Percentiles rank a stretch among this genome's conserved stretches.
These are phyloP conservation scores for Helicostylum pulchrum DNA, from an alignment of 192 early-diverging fungal genomes.

Conservation along the genomic window DNA sequence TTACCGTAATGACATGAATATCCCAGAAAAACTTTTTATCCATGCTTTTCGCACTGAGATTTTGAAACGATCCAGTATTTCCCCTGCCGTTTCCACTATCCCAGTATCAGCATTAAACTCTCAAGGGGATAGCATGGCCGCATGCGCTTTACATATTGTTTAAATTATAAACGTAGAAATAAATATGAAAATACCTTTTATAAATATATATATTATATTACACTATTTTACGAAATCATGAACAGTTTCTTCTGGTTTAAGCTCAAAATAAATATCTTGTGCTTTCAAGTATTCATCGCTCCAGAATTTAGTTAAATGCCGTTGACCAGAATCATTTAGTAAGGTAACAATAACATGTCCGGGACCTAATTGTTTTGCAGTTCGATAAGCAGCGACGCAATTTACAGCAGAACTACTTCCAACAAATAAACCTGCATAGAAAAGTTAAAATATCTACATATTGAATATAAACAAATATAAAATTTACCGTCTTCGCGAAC, in stretches of 20 bases:
- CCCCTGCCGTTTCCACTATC: constrained; percentile 9
- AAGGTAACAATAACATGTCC: constrained; percentile 91
- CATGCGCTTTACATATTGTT: constrained; percentile 13
- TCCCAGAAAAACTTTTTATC: not conserved
- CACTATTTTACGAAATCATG: constrained; percentile 7
- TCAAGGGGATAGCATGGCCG: not conserved
- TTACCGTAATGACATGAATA: not conserved
- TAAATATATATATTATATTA: too few species aligned
- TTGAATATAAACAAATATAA: not conserved
- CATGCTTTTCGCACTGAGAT: not conserved
- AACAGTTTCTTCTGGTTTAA: constrained; percentile 7
- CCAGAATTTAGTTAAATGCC: constrained; percentile 98
- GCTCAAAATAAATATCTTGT: constrained; percentile 5
- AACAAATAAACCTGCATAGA: constrained; percentile 67
- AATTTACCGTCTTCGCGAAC: constrained; percentile 67
- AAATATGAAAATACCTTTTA: too few species aligned
- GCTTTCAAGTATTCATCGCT: constrained; percentile 17
- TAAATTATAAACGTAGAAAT: not conserved
- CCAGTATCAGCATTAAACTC: not conserved
- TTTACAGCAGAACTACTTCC: constrained; percentile 91
- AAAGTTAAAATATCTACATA: not conserved
- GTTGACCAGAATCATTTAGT: constrained; percentile 84
- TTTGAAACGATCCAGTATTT: not conserved
- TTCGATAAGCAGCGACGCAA: constrained; percentile 81
- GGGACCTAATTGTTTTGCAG: constrained; percentile 77